Evolutionary conservation across 768 basidiomycete species (phyloP), one percentile per base, ranked within the genome.

Genomic region (Hericium coralloides): DNA sequence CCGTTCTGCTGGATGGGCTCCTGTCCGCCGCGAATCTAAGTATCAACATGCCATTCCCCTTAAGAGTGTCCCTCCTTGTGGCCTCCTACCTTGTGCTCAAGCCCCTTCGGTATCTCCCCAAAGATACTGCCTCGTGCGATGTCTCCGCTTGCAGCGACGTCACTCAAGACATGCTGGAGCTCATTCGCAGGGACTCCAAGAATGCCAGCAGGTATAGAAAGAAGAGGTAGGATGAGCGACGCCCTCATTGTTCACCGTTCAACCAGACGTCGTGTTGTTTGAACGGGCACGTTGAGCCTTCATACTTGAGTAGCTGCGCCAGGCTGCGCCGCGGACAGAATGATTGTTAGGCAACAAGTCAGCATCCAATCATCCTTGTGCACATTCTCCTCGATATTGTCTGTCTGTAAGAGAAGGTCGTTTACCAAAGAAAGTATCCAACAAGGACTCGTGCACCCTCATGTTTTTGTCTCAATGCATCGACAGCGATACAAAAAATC

Each of bases 1-100:
- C 79, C 83, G 52, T 87, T 77, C 72, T 89, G 80, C 67, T 83
- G 80, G 57, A 89, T 75, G 64, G 79, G 89, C 63, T 85, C 74
- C 67, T 75, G 79, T 18, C 85, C 87, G 23, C 79, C 70, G 54
- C 84, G 77, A 26, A 72, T 64, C 87, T 85, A 89, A 60, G 78
- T 77, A 72, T 85, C 51, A 12, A 38, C 55, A 70, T 76, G 79
- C 20, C 75, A 76, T 75, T 77, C 36, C 70, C 66, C 58, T 75
- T 62, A 48, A 78, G 72, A 4, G 70, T 66, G 63, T 76, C 74
- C n/a, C n/a, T n/a, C n/a, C n/a, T n/a, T n/a, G n/a, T n/a, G n/a
- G n/a, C n/a, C n/a, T 68, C 78, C 74, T 12, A 72, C 66, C 50
- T 76, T 72, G 55, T 72, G 69, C 48, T 60, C 49, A 20, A 66